Conservation (phyloP, 2,329 filamentous ascomycete species). For the Macrophomina phaseolina region DNA sequence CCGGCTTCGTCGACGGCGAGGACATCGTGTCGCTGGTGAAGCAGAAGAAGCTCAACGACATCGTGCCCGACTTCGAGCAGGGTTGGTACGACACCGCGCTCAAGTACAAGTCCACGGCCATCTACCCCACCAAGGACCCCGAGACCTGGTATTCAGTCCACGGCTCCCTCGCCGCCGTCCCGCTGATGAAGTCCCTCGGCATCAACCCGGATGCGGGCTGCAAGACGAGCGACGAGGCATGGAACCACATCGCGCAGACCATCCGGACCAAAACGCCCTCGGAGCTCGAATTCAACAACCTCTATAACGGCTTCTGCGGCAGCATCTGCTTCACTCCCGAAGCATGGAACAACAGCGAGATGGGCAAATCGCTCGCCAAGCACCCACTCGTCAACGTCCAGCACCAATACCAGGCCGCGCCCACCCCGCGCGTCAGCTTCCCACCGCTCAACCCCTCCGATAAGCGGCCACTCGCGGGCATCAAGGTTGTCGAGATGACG, state of each 20-base stretch:
- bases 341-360: slow-evolving; percentile 51
- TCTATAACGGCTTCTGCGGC: slow-evolving; percentile 51
- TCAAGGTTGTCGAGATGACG: slow-evolving; percentile 48
- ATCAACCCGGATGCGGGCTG: slow-evolving; percentile 45
- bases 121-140: slow-evolving; percentile 54
- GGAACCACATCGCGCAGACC: slow-evolving; percentile 17
- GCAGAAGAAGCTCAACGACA: slow-evolving; percentile 37
- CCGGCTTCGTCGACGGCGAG: slow-evolving; percentile 48
- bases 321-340: slow-evolving; percentile 53
- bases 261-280: slow-evolving; percentile 40
- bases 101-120: slow-evolving; percentile 40
- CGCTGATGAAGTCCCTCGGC: slow-evolving; percentile 54
- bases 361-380: slow-evolving; percentile 50
- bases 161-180: slow-evolving; percentile 54
- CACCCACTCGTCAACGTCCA: slow-evolving; percentile 52
- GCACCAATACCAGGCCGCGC: slow-evolving; percentile 40
- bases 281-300: slow-evolving; percentile 52
- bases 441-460: slow-evolving; percentile 40
- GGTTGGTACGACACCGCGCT: slow-evolving; percentile 46
- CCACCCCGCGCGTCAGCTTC: slow-evolving; percentile 40
- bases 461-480: slow-evolving; percentile 48
- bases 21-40: slow-evolving; percentile 38
- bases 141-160: slow-evolving; percentile 59
- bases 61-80: slow-evolving; percentile 48
- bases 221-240: slow-evolving; percentile 35